Percentiles rank a stretch among this genome's conserved stretches.
These are phyloP conservation scores for Epichloe elymi DNA, from an alignment of 2,329 filamentous ascomycete species.

Conservation along the genomic window DNA sequence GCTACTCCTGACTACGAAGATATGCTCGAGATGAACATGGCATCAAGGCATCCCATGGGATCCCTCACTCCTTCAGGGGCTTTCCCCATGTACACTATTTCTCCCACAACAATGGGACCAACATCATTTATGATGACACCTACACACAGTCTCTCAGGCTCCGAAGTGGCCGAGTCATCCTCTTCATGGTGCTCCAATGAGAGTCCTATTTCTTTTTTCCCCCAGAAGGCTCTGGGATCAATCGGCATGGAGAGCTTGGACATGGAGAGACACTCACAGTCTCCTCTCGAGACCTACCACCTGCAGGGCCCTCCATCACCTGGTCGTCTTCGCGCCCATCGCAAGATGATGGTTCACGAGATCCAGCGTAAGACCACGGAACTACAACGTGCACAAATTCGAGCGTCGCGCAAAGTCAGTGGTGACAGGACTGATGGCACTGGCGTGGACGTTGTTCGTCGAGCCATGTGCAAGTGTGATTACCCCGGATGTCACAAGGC, in stretches of 20 bases:
- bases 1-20: slow-evolving; percentile 24
- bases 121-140: slow-evolving; percentile 27
- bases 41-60: slow-evolving; percentile 20
- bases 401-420: slow-evolving; percentile 17
- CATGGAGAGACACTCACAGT: slow-evolving; percentile 23
- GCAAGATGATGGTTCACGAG: slow-evolving; percentile 28
- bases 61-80: slow-evolving; percentile 24
- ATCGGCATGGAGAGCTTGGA: slow-evolving; percentile 21
- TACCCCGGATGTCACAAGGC: slow-evolving; percentile 33
- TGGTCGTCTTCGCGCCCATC: slow-evolving; percentile 21
- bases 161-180: slow-evolving; percentile 24
- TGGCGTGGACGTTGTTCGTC: slow-evolving; percentile 23
- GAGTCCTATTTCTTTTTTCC: slow-evolving; percentile 26
- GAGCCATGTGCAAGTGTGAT: slow-evolving; percentile 31
- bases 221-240: slow-evolving; percentile 18
- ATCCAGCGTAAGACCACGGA: slow-evolving; percentile 31
- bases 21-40: slow-evolving; percentile 25
- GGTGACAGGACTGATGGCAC: slow-evolving; percentile 16
- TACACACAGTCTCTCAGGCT: slow-evolving; percentile 25
- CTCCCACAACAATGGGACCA: slow-evolving; percentile 19
- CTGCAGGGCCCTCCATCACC: slow-evolving; percentile 21
- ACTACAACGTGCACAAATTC: slow-evolving; percentile 29
- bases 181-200: slow-evolving; percentile 28
- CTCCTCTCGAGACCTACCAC: slow-evolving; percentile 19
- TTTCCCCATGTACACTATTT: slow-evolving; percentile 23